Conservation (phyloP, 768 basidiomycete species). For the Xerocomus spinulosus region DNA sequence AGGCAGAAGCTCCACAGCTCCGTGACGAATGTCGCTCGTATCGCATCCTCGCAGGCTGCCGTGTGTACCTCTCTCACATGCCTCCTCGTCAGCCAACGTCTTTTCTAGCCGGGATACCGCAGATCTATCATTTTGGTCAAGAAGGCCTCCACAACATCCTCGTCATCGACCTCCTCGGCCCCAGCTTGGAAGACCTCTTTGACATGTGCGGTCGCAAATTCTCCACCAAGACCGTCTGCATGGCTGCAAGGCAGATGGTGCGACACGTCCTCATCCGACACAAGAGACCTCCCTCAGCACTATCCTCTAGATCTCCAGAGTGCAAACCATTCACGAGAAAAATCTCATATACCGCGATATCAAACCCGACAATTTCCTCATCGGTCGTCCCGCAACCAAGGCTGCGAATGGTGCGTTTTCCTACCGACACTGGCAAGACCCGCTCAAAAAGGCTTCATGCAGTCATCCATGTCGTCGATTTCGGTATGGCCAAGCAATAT, state of each 20-base stretch:
- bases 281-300: conserved; percentile 3
- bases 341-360: conserved; percentile 99
- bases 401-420: conserved; percentile 61
- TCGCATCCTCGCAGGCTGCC: conserved; percentile 83
- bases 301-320: conserved; percentile 70
- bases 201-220: conserved; percentile 99
- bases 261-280: conserved; percentile 16
- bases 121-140: conserved; percentile 99
- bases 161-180: conserved; percentile 96
- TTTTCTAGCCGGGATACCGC: conserved; percentile 84
- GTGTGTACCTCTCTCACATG: conserved; percentile 47
- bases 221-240: conserved; percentile 95
- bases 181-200: conserved; percentile 95
- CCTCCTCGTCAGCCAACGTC: conserved; percentile 14
- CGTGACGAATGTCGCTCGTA: conserved; percentile 98
- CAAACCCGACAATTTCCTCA: conserved; percentile 98
- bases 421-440: neutral
- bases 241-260: conserved; percentile 98
- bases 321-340: conserved; percentile 98
- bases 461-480: conserved; percentile 95
- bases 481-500: conserved; percentile 99
- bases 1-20: conserved; percentile 96
- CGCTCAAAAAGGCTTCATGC: neutral
- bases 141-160: conserved; percentile 98
- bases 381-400: conserved; percentile 92